Conservation (phyloP, 148 eudicot species). For the Nyssa sinensis region DNA sequence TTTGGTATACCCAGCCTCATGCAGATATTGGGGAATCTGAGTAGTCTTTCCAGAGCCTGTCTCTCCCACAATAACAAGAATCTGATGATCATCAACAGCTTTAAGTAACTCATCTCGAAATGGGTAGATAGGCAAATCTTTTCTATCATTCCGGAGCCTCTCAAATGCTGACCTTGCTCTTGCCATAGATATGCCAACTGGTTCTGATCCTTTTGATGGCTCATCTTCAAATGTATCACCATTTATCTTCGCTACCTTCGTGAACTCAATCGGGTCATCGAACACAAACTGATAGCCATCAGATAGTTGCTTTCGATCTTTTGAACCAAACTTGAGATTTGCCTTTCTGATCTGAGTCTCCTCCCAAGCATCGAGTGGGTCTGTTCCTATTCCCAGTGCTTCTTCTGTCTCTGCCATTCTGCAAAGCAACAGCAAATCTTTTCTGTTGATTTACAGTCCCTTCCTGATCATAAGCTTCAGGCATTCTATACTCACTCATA, state of each 20-base stretch:
- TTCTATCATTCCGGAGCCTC: constrained; percentile 68
- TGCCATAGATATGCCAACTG: constrained; percentile 49
- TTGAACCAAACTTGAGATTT: constrained; percentile 53
- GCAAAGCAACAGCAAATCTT: constrained; percentile 65
- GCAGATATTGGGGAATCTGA: constrained; percentile 65
- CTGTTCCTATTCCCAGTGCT: constrained; percentile 76
- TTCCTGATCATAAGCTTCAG: constrained; percentile 71
- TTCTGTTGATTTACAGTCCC: constrained; percentile 63
- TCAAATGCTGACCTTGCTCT: constrained; percentile 45
- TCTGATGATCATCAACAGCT: constrained; percentile 67
- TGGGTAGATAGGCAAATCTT: constrained; percentile 66
- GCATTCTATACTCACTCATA: constrained; percentile 48
- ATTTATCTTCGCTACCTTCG: constrained; percentile 56
- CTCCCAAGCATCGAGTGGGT: constrained; percentile 74
- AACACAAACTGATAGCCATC: constrained; percentile 74
- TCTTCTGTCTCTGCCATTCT: constrained; percentile 29
- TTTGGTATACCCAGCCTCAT: constrained; percentile 50
- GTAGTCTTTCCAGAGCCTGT: constrained; percentile 73
- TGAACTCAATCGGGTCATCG: constrained; percentile 77
- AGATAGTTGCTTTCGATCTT: constrained; percentile 50
- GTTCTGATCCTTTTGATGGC: constrained; percentile 27
- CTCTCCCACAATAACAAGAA: constrained; percentile 60
- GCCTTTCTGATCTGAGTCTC: constrained; percentile 66
- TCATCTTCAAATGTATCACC: constrained; percentile 62
- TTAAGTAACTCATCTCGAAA: constrained; percentile 55